These are phyloP conservation scores for Fusarium nodosum DNA, from an alignment of 2,329 filamentous ascomycete genomes.

Conservation along the genomic window DNA sequence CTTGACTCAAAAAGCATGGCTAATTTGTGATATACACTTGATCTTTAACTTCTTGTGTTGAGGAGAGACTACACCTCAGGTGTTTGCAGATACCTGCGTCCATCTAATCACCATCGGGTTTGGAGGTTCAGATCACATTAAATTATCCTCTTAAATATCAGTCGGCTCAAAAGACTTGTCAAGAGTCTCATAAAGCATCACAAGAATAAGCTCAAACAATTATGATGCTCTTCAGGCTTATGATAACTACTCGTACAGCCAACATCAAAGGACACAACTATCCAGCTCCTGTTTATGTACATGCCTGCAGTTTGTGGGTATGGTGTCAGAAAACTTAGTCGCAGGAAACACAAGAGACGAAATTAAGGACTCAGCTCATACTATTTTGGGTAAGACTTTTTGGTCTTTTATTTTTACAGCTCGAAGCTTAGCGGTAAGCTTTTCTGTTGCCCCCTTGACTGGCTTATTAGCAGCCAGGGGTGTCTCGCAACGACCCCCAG, in stretches of 20 bases:
- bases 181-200: background rate
- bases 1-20: background rate
- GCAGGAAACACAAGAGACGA: background rate
- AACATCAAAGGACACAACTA: background rate
- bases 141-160: background rate
- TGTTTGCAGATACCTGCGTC: background rate
- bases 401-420: background rate
- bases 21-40: background rate
- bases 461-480: conserved; percentile 24
- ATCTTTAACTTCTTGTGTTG: background rate
- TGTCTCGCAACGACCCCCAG: conserved; percentile 27
- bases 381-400: background rate
- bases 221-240: background rate
- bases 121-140: background rate
- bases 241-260: background rate
- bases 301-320: background rate
- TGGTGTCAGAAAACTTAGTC: background rate
- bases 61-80: background rate
- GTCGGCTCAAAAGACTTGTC: background rate
- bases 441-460: background rate
- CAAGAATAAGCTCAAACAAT: background rate
- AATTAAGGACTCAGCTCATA: background rate
- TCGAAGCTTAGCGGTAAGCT: background rate
- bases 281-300: background rate
- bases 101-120: background rate